phyloP scores from a whole-genome alignment of 1,284 basidiomycete species.

The Cutaneotrichosporon arboriforme region DNA sequence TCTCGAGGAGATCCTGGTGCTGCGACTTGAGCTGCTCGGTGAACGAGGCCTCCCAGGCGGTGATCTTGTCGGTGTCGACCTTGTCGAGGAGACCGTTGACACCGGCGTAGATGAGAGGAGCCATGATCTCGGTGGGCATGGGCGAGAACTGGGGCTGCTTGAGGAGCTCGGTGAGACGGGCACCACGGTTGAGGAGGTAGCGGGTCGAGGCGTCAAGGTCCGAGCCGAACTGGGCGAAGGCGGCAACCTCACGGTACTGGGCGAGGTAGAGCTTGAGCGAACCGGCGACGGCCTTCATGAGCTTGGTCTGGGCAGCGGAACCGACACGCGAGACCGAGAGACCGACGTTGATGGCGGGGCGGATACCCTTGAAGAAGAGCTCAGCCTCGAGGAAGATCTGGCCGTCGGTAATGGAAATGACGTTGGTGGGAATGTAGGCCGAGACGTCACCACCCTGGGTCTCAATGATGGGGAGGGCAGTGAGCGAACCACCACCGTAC shows the following conservation, averaged over 20 bases:
- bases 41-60: conserved; percentile 73
- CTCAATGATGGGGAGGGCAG: conserved; percentile 98
- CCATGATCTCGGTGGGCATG: conserved; percentile 83
- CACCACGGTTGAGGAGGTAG: conserved; percentile 94
- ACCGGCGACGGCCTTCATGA: conserved; percentile 99
- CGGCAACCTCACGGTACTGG: conserved; percentile 99
- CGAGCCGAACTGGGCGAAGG: conserved; percentile 95
- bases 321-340: conserved; percentile 99
- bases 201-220: conserved; percentile 98
- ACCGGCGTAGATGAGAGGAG: conserved; percentile 98
- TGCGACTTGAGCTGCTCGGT: conserved; percentile 63
- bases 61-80: conserved; percentile 90
- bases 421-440: conserved; percentile 77
- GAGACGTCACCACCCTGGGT: conserved; percentile 99
- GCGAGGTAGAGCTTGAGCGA: conserved; percentile 99
- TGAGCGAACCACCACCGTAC: conserved; percentile 95
- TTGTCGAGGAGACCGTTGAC: conserved; percentile 96
- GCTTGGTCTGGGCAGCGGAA: conserved; percentile 97
- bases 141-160: conserved; percentile 97
- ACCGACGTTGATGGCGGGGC: conserved; percentile 99
- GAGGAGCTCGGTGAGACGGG: conserved; percentile 95
- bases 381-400: conserved; percentile 99
- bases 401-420: conserved; percentile 97
- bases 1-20: conserved; percentile 66
- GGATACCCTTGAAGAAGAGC: conserved; percentile 99